These are phyloP conservation scores for Ogataea nakhonphanomensis DNA, from an alignment of 805 yeast genomes.

Conservation along the genomic window DNA sequence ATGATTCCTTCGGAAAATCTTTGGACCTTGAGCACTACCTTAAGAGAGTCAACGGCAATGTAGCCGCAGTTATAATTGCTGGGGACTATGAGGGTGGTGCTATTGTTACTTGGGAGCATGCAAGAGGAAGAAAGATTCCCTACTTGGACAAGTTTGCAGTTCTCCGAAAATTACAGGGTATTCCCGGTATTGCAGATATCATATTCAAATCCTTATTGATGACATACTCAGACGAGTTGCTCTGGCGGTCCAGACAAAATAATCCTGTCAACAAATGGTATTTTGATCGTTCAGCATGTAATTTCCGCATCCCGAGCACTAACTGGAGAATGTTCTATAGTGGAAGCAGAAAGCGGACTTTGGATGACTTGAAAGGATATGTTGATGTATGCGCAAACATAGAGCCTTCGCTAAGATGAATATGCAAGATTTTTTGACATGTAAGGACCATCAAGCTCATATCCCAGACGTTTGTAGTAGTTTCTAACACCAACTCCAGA, in stretches of 20 bases:
- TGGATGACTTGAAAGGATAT: conserved; percentile 44
- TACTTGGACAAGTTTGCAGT: conserved; percentile 96
- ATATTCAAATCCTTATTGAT: conserved; percentile 75
- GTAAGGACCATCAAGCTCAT: conserved; percentile 89
- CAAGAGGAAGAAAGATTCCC: conserved; percentile 43
- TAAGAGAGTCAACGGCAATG: conserved; percentile 54
- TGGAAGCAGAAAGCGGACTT: conserved; percentile 32
- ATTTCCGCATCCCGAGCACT: conserved; percentile 42
- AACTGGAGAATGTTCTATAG: conserved; percentile 41
- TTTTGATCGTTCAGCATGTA: conserved; percentile 83
- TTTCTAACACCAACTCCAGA: conserved; percentile 98
- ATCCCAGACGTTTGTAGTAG: conserved; percentile 90
- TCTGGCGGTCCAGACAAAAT: conserved; percentile 85
- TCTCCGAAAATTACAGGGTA: conserved; percentile 76
- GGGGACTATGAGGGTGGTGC: conserved; percentile 98
- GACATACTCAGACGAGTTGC: conserved; percentile 65
- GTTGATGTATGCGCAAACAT: conserved; percentile 52
- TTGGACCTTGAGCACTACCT: conserved; percentile 69
- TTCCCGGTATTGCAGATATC: conserved; percentile 90
- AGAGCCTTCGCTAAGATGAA: conserved; percentile 46
- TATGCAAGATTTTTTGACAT: conserved; percentile 66
- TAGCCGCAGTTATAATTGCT: conserved; percentile 78
- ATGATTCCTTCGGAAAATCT: conserved; percentile 71
- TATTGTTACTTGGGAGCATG: conserved; percentile 76
- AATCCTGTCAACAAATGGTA: conserved; percentile 98